Evolutionary conservation across 768 basidiomycete genomes (phyloP).

Genomic region (Lactifluus pinguis): DNA sequence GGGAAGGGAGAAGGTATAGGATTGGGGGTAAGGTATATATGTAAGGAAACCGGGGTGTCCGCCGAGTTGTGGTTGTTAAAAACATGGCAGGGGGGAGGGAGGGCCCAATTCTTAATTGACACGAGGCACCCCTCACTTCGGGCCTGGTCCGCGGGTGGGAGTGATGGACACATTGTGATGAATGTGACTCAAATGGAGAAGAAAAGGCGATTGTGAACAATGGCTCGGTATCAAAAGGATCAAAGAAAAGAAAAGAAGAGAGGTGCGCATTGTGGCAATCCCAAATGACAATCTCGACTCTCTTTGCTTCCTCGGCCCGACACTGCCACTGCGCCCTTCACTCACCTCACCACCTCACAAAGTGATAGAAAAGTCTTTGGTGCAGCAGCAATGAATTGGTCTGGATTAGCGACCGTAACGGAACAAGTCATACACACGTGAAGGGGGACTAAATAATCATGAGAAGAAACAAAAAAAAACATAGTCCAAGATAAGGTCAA

Average conservation of each 20-base stretch:
- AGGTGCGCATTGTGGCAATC: neutral
- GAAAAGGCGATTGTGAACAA: neutral
- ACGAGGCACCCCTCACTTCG: slow-evolving; percentile 10
- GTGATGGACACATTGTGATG: neutral
- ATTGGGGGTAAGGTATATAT: neutral
- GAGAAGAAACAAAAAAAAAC: neutral
- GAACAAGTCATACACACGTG: slow-evolving; percentile 9
- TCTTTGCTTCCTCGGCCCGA: too few relatives aligned
- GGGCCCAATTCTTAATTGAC: neutral
- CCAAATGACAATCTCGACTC: too few relatives aligned
- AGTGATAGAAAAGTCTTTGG: too few relatives aligned
- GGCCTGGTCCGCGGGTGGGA: neutral
- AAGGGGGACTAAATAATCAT: slow-evolving; percentile 12
- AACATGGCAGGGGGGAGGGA: neutral
- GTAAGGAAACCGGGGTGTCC: neutral
- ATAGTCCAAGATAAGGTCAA: slow-evolving; percentile 2
- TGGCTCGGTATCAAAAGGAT: too few relatives aligned
- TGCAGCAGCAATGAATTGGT: neutral
- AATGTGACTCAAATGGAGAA: neutral
- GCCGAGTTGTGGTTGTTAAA: neutral
- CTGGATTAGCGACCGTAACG: neutral
- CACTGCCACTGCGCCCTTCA: too few relatives aligned
- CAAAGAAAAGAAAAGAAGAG: neutral
- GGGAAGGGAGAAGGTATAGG: neutral
- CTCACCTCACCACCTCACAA: too few relatives aligned